Percentiles rank a stretch among this genome's conserved stretches.
phyloP scores from a whole-genome alignment of 176 grass and related monocot species.

The Lolium multiflorum region DNA sequence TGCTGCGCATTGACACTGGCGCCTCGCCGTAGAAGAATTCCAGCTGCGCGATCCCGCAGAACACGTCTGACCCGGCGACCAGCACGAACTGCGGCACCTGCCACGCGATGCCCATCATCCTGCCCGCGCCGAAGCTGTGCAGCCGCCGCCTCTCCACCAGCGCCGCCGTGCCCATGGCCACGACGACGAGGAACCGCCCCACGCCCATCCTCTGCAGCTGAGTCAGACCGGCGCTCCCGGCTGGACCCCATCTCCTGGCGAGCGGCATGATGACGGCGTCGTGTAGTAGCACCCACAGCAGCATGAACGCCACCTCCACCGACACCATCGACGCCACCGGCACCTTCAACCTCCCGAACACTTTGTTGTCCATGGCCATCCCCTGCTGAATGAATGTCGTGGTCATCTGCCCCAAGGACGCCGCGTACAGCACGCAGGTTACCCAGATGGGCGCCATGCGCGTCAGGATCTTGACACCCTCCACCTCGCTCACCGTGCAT shows the following conservation, averaged over 20 bases:
- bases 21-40: slow-evolving; percentile 94
- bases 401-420: slow-evolving; percentile 69
- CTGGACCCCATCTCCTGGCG: slow-evolving; percentile 32
- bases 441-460: slow-evolving; percentile 75
- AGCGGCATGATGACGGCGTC: slow-evolving; percentile 53
- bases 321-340: slow-evolving; percentile 64
- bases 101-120: slow-evolving; percentile 62
- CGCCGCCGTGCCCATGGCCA: slow-evolving; percentile 61
- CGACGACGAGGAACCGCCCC: slow-evolving; percentile 64
- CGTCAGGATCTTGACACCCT: slow-evolving; percentile 70
- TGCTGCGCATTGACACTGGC: slow-evolving; percentile 75
- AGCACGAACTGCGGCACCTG: slow-evolving; percentile 81
- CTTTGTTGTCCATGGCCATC: slow-evolving; percentile 59
- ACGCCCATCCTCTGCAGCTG: slow-evolving; percentile 89
- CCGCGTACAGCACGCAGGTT: slow-evolving; percentile 70
- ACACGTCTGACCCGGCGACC: slow-evolving; percentile 68
- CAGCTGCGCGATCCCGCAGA: slow-evolving; percentile 75
- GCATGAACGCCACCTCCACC: slow-evolving; percentile 65
- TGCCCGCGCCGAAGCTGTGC: slow-evolving; percentile 5
- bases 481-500: slow-evolving; percentile 74
- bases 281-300: slow-evolving; percentile 64
- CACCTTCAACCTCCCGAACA: slow-evolving; percentile 52
- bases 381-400: slow-evolving; percentile 92
- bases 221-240: slow-evolving; percentile 47
- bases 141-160: slow-evolving; percentile 64